These are phyloP conservation scores for Corchorus capsularis DNA, from an alignment of 345 rosid species.

Conservation along the genomic window DNA sequence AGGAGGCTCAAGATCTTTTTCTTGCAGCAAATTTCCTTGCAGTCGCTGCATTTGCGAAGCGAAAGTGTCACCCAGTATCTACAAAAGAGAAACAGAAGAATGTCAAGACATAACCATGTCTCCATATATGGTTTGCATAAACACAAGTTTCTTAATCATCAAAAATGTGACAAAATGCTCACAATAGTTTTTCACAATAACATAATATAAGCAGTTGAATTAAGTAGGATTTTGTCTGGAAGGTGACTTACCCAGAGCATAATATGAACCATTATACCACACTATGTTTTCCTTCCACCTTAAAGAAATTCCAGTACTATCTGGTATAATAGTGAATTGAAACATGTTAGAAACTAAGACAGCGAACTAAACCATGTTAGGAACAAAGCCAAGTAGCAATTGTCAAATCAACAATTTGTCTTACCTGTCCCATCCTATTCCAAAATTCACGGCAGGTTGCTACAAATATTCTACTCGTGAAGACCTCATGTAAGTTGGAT, in stretches of 20 bases:
- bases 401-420: not conserved
- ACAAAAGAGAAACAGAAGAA: conserved; percentile 6
- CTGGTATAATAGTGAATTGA: conserved; percentile 24
- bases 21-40: conserved; percentile 84
- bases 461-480: conserved; percentile 74
- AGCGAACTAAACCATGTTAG: no score
- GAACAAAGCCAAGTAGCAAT: not conserved
- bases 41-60: conserved; percentile 95
- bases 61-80: conserved; percentile 89
- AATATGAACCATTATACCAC: conserved; percentile 91
- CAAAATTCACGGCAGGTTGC: conserved; percentile 86
- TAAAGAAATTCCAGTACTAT: conserved; percentile 90
- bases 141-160: no score
- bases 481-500: conserved; percentile 78
- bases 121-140: no score
- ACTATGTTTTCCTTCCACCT: conserved; percentile 87
- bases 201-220: not conserved
- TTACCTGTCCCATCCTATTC: conserved; percentile 98
- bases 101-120: not conserved
- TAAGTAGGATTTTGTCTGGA: not conserved
- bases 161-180: no score
- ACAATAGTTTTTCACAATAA: not conserved
- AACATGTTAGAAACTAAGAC: conserved; percentile 12
- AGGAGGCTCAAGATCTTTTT: conserved; percentile 87
- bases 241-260: conserved; percentile 77